These are phyloP conservation scores for Amanita pallidorosea DNA, from an alignment of 768 basidiomycete genomes.

Conservation along the genomic window DNA sequence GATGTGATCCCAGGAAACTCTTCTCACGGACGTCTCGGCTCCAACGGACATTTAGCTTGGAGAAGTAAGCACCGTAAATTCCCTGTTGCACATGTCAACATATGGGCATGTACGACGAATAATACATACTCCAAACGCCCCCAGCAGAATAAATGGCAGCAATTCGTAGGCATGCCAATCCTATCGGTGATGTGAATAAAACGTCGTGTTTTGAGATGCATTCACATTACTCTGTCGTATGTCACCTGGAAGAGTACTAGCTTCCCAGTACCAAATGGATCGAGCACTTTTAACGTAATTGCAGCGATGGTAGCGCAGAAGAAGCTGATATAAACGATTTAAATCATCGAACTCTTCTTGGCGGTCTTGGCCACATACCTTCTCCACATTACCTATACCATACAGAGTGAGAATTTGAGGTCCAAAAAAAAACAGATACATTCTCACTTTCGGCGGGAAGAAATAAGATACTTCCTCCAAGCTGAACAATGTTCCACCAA, in stretches of 20 bases:
- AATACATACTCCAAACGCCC: constrained; percentile 70
- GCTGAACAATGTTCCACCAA: constrained; percentile 87
- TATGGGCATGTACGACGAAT: constrained; percentile 5
- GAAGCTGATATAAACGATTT: constrained; percentile 45
- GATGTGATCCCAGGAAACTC: constrained; percentile 73
- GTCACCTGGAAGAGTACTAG: constrained; percentile 87
- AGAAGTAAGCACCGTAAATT: constrained; percentile 89
- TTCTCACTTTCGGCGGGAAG: constrained; percentile 79
- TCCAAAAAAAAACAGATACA: not conserved
- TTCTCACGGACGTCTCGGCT: constrained; percentile 69
- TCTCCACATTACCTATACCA: constrained; percentile 79
- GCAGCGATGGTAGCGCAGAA: constrained; percentile 98
- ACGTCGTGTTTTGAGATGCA: not conserved
- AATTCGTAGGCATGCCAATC: constrained; percentile 94
- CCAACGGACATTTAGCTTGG: constrained; percentile 87
- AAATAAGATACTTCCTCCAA: constrained; percentile 95
- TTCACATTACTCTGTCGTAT: constrained; percentile 57
- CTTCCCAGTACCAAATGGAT: constrained; percentile 94
- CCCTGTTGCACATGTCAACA: constrained; percentile 38
- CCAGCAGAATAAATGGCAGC: constrained; percentile 73
- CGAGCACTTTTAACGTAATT: constrained; percentile 82
- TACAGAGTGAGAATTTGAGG: not conserved
- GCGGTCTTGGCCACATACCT: constrained; percentile 36
- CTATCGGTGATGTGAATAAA: constrained; percentile 21
- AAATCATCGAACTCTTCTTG: constrained; percentile 17